Evolutionary conservation across 2,329 filamentous ascomycete genomes (phyloP).

Genomic region (Penicillium palitans): DNA sequence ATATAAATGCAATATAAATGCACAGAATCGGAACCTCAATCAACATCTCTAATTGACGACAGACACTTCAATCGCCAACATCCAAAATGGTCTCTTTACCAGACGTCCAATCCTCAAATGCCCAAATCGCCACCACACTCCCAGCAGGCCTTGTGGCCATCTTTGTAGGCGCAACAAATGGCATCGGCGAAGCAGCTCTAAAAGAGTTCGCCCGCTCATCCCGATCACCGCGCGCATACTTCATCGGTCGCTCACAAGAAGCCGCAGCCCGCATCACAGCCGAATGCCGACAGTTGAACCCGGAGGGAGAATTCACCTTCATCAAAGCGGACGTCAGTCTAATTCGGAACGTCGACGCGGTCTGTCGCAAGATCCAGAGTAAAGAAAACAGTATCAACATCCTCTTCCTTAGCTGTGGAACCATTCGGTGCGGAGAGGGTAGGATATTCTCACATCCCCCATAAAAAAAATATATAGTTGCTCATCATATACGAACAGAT

Average conservation of each 20-base stretch:
- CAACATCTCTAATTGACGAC: too few species aligned
- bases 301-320: constrained; percentile 50
- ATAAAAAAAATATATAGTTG: neutral
- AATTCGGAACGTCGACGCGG: constrained; percentile 51
- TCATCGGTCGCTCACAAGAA: constrained; percentile 51
- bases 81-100: constrained; percentile 13
- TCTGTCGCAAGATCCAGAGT: constrained; percentile 52
- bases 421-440: constrained; percentile 37
- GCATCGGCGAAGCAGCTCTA: constrained; percentile 52
- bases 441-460: neutral
- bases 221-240: constrained; percentile 46
- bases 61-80: neutral
- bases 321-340: constrained; percentile 50
- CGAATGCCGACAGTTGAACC: constrained; percentile 48
- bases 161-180: constrained; percentile 54
- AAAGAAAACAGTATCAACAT: constrained; percentile 57
- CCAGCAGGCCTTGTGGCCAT: constrained; percentile 49
- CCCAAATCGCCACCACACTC: constrained; percentile 24
- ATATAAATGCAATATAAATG: neutral
- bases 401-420: constrained; percentile 55
- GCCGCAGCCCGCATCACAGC: constrained; percentile 43
- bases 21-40: neutral
- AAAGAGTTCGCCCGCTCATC: constrained; percentile 48
- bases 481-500: constrained; percentile 39
- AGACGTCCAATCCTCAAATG: constrained; percentile 14